These are phyloP conservation scores for Aspergillus baeticus DNA, from an alignment of 495 filamentous ascomycete genomes.

Conservation along the genomic window DNA sequence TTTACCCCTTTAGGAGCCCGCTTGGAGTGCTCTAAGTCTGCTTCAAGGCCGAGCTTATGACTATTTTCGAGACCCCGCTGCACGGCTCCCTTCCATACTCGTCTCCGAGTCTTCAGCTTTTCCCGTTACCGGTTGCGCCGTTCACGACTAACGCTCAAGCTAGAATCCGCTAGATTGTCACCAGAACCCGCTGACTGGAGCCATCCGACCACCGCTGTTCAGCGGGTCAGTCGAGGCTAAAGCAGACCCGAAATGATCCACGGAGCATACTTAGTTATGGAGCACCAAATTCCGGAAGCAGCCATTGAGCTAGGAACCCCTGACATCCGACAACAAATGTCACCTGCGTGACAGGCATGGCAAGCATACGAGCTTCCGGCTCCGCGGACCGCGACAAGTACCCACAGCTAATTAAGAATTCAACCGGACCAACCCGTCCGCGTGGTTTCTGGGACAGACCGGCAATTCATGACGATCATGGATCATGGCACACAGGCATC, in stretches of 20 bases:
- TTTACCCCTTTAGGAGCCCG: neutral
- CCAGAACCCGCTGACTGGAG: conserved; percentile 26
- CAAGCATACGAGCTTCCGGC: neutral
- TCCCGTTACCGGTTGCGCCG: conserved; percentile 11
- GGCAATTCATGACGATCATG: neutral
- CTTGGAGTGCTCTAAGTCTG: neutral
- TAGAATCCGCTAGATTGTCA: conserved; percentile 29
- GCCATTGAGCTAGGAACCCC: neutral
- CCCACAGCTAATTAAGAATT: conserved; percentile 10
- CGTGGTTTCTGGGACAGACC: conserved; percentile 9
- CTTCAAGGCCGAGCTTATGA: conserved; percentile 3
- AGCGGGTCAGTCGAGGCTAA: neutral
- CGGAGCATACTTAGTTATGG: neutral
- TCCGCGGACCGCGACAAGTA: neutral
- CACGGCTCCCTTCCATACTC: conserved; percentile 1
- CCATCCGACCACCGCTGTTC: conserved; percentile 10
- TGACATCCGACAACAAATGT: neutral
- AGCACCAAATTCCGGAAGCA: too few species aligned
- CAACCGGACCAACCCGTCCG: conserved; percentile 5
- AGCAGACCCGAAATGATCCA: neutral
- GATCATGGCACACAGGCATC: too few species aligned
- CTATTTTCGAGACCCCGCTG: neutral
- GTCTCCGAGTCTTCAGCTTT: conserved; percentile 1
- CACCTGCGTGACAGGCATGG: conserved; percentile 5
- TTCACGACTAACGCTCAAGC: conserved; percentile 22